Percentiles rank a stretch among this genome's conserved stretches.
Evolutionary conservation across 768 basidiomycete genomes (phyloP).

Genomic region (Postia placenta): DNA sequence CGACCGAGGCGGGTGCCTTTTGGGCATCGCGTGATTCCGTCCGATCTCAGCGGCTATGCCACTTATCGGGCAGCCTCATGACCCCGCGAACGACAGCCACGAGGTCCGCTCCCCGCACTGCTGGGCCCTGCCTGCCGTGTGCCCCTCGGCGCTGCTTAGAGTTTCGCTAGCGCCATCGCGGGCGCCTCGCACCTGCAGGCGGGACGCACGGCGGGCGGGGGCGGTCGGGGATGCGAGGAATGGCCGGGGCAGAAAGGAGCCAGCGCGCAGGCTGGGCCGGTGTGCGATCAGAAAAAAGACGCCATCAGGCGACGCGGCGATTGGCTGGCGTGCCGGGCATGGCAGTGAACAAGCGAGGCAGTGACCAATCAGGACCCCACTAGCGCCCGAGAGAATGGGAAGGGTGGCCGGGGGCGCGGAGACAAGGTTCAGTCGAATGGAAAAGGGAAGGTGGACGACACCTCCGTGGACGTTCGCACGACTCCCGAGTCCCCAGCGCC

Average conservation of each 20-base stretch:
- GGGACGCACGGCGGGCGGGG: background rate
- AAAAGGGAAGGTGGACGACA: slow-evolving; percentile 8
- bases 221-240: background rate
- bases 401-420: slow-evolving; percentile 11
- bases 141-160: background rate
- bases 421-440: slow-evolving; percentile 4
- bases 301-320: background rate
- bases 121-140: background rate
- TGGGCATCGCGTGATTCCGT: slow-evolving; percentile 13
- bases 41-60: slow-evolving; percentile 20
- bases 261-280: background rate
- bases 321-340: slow-evolving; percentile 1
- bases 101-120: background rate
- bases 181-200: background rate
- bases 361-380: slow-evolving; percentile 6
- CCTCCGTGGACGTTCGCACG: slow-evolving; percentile 16
- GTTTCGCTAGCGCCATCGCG: background rate
- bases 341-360: background rate
- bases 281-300: background rate
- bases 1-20: slow-evolving; percentile 13
- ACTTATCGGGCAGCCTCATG: background rate
- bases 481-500: slow-evolving; percentile 20
- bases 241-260: background rate
- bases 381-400: background rate
- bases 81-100: slow-evolving; percentile 2